Conservation (phyloP, 768 basidiomycete genomes). For the Kwoniella bestiolae region DNA sequence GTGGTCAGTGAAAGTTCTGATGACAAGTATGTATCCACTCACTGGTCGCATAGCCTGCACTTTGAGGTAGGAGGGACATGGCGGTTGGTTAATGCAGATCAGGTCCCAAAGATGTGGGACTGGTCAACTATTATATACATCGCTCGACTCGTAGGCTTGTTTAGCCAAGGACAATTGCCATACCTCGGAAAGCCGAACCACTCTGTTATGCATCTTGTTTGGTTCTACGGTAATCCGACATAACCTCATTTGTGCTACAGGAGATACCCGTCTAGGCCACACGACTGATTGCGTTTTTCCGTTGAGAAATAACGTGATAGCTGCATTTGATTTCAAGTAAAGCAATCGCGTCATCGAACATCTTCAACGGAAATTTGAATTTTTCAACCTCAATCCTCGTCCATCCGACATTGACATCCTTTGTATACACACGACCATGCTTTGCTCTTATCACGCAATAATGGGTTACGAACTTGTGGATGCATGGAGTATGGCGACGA, state of each 20-base stretch:
- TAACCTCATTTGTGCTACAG: not conserved
- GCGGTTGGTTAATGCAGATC: not conserved
- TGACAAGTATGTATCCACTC: not conserved
- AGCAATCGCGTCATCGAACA: slow-evolving; percentile 13
- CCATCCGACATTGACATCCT: not conserved
- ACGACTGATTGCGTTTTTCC: slow-evolving; percentile 4
- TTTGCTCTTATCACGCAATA: not conserved
- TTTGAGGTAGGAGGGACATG: slow-evolving; percentile 21
- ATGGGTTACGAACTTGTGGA: no score
- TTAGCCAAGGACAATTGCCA: not conserved
- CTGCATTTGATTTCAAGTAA: not conserved
- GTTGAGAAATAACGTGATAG: not conserved
- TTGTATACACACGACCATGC: not conserved
- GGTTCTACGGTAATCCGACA: slow-evolving; percentile 3
- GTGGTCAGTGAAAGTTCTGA: not conserved
- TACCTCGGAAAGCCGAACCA: slow-evolving; percentile 11
- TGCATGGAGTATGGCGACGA: no score
- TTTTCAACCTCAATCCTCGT: not conserved
- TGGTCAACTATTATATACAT: slow-evolving; percentile 4
- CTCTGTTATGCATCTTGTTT: slow-evolving; percentile 3
- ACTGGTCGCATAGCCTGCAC: slow-evolving; percentile 22
- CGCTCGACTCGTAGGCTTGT: not conserved
- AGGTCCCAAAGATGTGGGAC: not conserved
- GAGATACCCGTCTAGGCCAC: not conserved
- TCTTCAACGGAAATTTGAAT: slow-evolving; percentile 2